Evolutionary conservation across 139 green algal genomes (phyloP), one percentile per base, ranked within the genome.

Genomic region (Auxenochlorella protothecoides): DNA sequence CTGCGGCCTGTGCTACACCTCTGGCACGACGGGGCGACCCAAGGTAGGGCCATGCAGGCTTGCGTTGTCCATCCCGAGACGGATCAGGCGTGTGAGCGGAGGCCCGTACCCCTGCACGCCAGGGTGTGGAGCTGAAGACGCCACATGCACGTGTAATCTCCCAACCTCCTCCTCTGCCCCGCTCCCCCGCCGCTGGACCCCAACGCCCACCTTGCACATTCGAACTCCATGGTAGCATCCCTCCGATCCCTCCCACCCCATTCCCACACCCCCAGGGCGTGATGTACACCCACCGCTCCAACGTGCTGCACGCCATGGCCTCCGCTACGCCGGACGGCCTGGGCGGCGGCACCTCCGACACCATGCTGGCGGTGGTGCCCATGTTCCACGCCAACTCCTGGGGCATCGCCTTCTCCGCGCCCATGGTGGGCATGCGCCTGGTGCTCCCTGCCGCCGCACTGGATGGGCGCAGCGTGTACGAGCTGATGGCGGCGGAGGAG

Each of bases 1-100:
- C 3, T 89, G 78, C 66, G 89, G 89, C 12, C 80, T 94, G 68
- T 94, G 89, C 87, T 95, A 93, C 82, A 95, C 89, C 52, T 79
- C 64, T 10, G 85, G 85, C 14, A 89, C 84, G 6, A 89, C 84
- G 4, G 82, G 84, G 3, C 57, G 52, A 3, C 81, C 81, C 14
- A 86, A 86, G 75, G 78, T 78, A 12, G 27, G 27, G 27, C 27
- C 27, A 44, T 44, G 27, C 27, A 1, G 27, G 27, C 27, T 44
- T 44, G 27, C 27, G 27, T 44, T 44, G 27, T 44, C 27, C 27
- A 44, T 44, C 27, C 27, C 27, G 27, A 44, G 27, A 44, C 1
- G 27, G 27, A 44, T 1, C 27, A 44, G 27, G 27, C 27, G 27
- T 44, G 27, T 44, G 27, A 44, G 27, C 27, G 27, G 27, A 44